Evolutionary conservation across 73 alveolate species (phyloP).

Genomic region (Blepharisma japonicum): DNA sequence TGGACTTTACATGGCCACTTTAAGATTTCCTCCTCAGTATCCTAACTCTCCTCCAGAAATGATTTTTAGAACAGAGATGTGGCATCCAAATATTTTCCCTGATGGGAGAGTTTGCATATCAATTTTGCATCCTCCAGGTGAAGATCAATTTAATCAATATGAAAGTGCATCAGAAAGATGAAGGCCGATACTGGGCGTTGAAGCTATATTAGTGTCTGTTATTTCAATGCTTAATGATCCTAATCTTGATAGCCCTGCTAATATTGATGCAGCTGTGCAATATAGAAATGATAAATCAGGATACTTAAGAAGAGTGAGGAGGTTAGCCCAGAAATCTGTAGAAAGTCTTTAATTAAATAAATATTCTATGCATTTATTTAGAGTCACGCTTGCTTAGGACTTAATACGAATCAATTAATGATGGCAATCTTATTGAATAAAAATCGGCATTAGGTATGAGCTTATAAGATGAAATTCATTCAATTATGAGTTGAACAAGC

Average conservation of each 20-base stretch:
- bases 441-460: too few species aligned
- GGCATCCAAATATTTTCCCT: conserved; percentile 90
- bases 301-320: conserved; percentile 83
- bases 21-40: conserved; percentile 86
- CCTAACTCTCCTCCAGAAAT: conserved; percentile 92
- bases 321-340: conserved; percentile 67
- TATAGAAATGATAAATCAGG: conserved; percentile 69
- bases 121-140: conserved; percentile 64
- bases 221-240: conserved; percentile 92
- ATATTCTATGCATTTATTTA: background rate
- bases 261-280: conserved; percentile 82
- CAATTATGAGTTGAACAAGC: too few species aligned
- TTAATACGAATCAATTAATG: too few species aligned
- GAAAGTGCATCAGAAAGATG: conserved; percentile 53
- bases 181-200: conserved; percentile 90
- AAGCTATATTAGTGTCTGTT: conserved; percentile 71
- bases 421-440: too few species aligned
- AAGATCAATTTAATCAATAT: conserved; percentile 55
- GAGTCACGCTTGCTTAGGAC: too few species aligned
- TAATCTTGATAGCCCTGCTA: conserved; percentile 87
- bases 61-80: conserved; percentile 88
- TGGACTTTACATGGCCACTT: conserved; percentile 77
- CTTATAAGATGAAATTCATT: too few species aligned
- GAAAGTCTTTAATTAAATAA: conserved; percentile 66
- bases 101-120: conserved; percentile 51